Percentiles rank a stretch among this genome's conserved stretches.
phyloP scores from a whole-genome alignment of 257 asterid species.

The Solanum tacnaense region DNA sequence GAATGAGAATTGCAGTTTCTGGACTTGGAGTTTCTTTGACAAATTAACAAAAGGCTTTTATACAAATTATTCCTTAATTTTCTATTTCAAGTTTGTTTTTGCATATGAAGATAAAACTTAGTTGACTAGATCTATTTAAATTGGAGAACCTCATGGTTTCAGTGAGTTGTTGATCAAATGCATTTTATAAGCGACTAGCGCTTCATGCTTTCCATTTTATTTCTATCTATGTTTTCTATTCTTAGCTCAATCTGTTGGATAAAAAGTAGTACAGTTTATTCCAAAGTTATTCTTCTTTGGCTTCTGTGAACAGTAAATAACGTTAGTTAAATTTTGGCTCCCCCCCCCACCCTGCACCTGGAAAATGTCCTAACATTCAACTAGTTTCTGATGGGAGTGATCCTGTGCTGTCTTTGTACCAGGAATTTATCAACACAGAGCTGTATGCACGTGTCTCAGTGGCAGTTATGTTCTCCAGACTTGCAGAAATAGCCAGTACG shows the following conservation, averaged over 20 bases:
- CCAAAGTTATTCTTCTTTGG: background rate
- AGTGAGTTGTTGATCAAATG: background rate
- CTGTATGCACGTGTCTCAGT: conserved; percentile 95
- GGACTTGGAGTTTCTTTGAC: background rate
- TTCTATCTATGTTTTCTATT: background rate
- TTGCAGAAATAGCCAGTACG: conserved; percentile 49
- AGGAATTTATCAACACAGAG: conserved; percentile 90
- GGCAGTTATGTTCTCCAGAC: conserved; percentile 70
- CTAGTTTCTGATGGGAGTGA: background rate
- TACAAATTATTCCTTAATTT: background rate
- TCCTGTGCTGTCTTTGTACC: conserved; percentile 19
- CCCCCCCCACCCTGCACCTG: background rate
- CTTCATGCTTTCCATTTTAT: background rate
- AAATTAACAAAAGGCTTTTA: background rate
- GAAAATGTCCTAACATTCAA: background rate
- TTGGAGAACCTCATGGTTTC: background rate
- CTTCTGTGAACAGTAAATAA: background rate
- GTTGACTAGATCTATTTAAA: background rate
- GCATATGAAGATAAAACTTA: background rate
- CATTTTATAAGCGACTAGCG: background rate
- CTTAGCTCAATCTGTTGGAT: background rate
- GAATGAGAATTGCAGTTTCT: background rate
- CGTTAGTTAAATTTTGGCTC: background rate
- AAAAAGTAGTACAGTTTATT: background rate
- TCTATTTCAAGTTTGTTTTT: background rate